Conservation (phyloP, 2,329 filamentous ascomycete species). For the Colletotrichum cordylinicola region DNA sequence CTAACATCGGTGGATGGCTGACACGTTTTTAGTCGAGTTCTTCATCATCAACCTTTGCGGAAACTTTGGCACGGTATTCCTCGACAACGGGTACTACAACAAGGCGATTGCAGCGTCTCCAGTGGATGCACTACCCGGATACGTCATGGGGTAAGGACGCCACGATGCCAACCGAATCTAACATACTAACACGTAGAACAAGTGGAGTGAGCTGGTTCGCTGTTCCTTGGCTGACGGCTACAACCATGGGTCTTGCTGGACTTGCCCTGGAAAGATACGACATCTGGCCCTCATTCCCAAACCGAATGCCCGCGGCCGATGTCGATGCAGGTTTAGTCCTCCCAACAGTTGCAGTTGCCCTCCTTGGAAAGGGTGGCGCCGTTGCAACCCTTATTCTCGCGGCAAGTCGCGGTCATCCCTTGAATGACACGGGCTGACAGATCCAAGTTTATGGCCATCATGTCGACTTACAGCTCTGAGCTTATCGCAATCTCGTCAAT, state of each 20-base stretch:
- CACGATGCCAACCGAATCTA: no score
- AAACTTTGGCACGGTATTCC: slow-evolving; percentile 84
- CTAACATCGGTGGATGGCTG: not conserved
- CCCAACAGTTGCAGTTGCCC: slow-evolving; percentile 82
- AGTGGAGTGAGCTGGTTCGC: slow-evolving; percentile 86
- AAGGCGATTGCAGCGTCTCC: slow-evolving; percentile 90
- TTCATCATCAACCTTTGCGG: slow-evolving; percentile 89
- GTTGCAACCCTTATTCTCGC: slow-evolving; percentile 79
- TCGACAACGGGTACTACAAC: slow-evolving; percentile 91
- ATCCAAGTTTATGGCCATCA: slow-evolving; percentile 80
- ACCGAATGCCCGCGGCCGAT: slow-evolving; percentile 75
- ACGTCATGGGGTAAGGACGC: slow-evolving; percentile 69
- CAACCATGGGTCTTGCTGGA: slow-evolving; percentile 84
- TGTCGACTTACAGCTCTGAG: slow-evolving; percentile 81
- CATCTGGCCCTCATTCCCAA: slow-evolving; percentile 73
- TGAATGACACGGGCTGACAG: not conserved
- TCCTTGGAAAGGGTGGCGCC: slow-evolving; percentile 83
- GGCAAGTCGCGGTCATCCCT: not conserved
- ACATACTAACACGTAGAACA: not conserved
- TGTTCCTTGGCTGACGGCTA: slow-evolving; percentile 88
- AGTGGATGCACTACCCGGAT: slow-evolving; percentile 85
- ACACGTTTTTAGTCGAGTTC: slow-evolving; percentile 63
- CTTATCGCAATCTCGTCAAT: slow-evolving; percentile 89
- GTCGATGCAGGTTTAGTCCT: slow-evolving; percentile 85
- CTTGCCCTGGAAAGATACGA: slow-evolving; percentile 79